Base-by-base conservation (phyloP, 2,329 filamentous ascomycete species). In the Sporothrix sp. region DNA sequence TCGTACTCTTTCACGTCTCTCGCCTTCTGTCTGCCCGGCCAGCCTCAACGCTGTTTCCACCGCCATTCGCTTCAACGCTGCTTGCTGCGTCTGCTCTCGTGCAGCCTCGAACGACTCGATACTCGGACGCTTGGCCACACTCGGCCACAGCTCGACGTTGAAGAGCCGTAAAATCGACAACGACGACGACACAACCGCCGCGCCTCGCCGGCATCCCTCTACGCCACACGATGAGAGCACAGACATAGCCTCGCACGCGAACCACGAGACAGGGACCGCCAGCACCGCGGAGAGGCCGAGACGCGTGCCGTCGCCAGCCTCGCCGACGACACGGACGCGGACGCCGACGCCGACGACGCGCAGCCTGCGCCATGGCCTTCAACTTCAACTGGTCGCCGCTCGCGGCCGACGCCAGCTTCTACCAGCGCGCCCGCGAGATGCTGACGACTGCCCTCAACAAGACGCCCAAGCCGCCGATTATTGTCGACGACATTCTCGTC, bases 301-400 rank as follows among this genome's bases (percentile, higher is more conserved):
- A 32, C 20, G 44, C 28, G 44, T 47, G n/a, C n/a, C n/a, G n/a
- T n/a, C n/a, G n/a, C n/a, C n/a, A n/a, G n/a, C 46, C 20, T n/a
- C 25, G 3, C 28, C 28, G 38, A 28, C 38, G n/a, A 42, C 23
- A 32, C 23, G 28, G 30, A 35, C 20, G 18, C n/a, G 25, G 16
- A 28, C 48, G 30, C 32, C n/a, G n/a, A n/a, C n/a, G n/a, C n/a
- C n/a, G n/a, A n/a, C n/a, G n/a, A n/a, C n/a, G n/a, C n/a, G n/a
- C n/a, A n/a, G n/a, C n/a, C n/a, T n/a, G n/a, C 48, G n/a, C 18
- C 70, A 98, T 98, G 93, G 93, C 93, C 60, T 98, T 98, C 85
- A 97, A 97, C 76, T 98, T 98, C 86, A 97, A 97, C 87, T 98
- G 93, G 93, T 95, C 89, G 79, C 93, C 93, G 65, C 78, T 98